These are phyloP conservation scores for Articulospora tetracladia DNA, from an alignment of 495 filamentous ascomycete genomes.

Conservation along the genomic window DNA sequence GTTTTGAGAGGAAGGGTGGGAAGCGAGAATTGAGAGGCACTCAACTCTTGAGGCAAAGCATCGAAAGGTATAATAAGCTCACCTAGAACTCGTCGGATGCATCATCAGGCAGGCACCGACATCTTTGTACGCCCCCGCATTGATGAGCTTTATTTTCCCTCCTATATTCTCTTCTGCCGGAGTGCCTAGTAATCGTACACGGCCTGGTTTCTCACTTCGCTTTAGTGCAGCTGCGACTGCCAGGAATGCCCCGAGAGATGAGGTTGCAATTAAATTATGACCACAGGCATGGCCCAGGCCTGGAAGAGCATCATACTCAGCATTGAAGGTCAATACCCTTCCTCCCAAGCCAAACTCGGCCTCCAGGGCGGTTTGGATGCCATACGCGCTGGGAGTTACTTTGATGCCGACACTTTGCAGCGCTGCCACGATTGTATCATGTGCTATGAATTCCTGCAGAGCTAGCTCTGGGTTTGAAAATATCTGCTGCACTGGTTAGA, in stretches of 20 bases:
- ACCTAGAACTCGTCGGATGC: slow-evolving; percentile 35
- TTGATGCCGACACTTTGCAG: slow-evolving; percentile 46
- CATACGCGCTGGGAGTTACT: slow-evolving; percentile 48
- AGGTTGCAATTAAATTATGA: slow-evolving; percentile 66
- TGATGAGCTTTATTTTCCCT: slow-evolving; percentile 61
- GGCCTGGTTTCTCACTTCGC: slow-evolving; percentile 44
- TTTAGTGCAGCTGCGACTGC: slow-evolving; percentile 50
- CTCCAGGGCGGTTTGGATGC: slow-evolving; percentile 51
- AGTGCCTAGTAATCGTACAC: slow-evolving; percentile 61
- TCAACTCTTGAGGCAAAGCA: no score
- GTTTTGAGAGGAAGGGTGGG: no score
- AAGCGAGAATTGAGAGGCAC: no score
- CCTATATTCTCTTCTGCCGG: slow-evolving; percentile 68
- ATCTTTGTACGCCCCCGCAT: slow-evolving; percentile 57
- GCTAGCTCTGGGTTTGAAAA: slow-evolving; percentile 51
- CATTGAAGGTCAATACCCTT: slow-evolving; percentile 51
- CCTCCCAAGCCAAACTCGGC: slow-evolving; percentile 45
- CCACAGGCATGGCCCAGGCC: slow-evolving; percentile 64
- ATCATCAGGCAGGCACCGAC: slow-evolving; percentile 61
- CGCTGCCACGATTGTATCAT: slow-evolving; percentile 52
- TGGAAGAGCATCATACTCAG: slow-evolving; percentile 41
- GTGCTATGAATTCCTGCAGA: slow-evolving; percentile 52
- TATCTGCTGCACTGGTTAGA: background rate
- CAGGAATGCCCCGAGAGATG: slow-evolving; percentile 55
- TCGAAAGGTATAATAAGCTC: background rate